Percentiles rank a stretch among this genome's conserved stretches.
Conservation (phyloP, 495 filamentous ascomycete genomes). For the Aspergillus baeticus region DNA sequence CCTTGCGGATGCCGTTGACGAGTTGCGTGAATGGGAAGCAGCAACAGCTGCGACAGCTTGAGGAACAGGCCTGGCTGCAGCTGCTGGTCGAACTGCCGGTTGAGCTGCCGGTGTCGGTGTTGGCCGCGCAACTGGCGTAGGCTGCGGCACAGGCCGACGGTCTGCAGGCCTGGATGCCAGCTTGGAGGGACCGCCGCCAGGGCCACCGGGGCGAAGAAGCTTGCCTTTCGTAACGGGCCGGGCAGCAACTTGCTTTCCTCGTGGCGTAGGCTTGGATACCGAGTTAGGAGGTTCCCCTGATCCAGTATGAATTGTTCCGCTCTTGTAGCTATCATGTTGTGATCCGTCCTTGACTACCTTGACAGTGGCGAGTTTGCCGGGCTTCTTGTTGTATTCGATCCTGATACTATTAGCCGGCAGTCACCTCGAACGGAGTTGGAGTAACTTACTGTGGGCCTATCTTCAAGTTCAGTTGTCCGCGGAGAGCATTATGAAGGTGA, state of each 20-base stretch:
- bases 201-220: conserved; percentile 85
- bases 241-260: conserved; percentile 76
- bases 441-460: conserved; percentile 63
- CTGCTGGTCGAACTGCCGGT: conserved; percentile 43
- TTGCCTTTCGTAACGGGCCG: conserved; percentile 88
- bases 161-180: conserved; percentile 52
- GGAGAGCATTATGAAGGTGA: conserved; percentile 72
- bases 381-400: conserved; percentile 98
- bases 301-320: conserved; percentile 80
- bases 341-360: conserved; percentile 86
- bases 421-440: background rate
- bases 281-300: conserved; percentile 82
- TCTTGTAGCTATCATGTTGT: conserved; percentile 87
- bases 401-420: conserved; percentile 34
- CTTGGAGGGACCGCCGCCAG: conserved; percentile 76
- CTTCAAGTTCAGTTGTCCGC: conserved; percentile 76
- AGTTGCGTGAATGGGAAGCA: conserved; percentile 50
- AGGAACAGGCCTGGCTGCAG: conserved; percentile 32
- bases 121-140: conserved; percentile 31
- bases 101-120: conserved; percentile 44
- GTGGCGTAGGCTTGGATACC: conserved; percentile 79
- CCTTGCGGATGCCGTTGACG: conserved; percentile 53
- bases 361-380: conserved; percentile 81
- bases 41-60: conserved; percentile 48
- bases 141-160: conserved; percentile 37